Evolutionary conservation across 257 asterid genomes (phyloP).

Genomic region (Ilex aquifolium): DNA sequence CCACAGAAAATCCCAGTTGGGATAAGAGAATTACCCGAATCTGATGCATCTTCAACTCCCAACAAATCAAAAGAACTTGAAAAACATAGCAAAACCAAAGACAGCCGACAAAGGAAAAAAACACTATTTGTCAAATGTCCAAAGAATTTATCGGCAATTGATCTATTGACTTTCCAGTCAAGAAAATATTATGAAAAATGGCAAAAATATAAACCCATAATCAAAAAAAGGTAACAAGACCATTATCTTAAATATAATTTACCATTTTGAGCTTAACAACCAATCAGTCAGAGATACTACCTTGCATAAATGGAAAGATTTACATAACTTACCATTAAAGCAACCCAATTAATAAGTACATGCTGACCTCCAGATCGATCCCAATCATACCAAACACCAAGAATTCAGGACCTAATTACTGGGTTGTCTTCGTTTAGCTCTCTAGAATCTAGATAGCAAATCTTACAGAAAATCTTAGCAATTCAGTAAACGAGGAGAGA

Average conservation of each 20-base stretch:
- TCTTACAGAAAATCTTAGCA: not conserved
- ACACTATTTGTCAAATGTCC: not conserved
- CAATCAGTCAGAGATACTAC: not conserved
- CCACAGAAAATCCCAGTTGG: not conserved
- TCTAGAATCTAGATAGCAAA: not conserved
- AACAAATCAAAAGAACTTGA: not conserved
- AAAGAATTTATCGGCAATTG: constrained; percentile 5
- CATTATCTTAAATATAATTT: not conserved
- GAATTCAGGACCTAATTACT: not conserved
- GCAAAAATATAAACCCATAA: not conserved
- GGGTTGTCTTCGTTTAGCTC: not conserved
- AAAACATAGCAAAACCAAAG: not conserved
- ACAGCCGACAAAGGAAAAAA: not conserved
- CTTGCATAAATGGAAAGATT: not conserved
- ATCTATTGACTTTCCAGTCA: not conserved
- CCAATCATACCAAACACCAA: constrained; percentile 5
- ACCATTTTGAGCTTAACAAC: not conserved
- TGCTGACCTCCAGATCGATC: constrained; percentile 13
- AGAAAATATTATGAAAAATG: not conserved
- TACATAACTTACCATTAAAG: constrained; percentile 23
- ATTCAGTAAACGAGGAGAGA: not conserved
- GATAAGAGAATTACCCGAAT: constrained; percentile 3
- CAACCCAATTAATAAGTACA: constrained; percentile 17
- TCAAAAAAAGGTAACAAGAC: not conserved
- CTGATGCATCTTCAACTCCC: constrained; percentile 1